Conservation (phyloP, 192 early-diverging fungal species). For the Linnemannia zychae region DNA sequence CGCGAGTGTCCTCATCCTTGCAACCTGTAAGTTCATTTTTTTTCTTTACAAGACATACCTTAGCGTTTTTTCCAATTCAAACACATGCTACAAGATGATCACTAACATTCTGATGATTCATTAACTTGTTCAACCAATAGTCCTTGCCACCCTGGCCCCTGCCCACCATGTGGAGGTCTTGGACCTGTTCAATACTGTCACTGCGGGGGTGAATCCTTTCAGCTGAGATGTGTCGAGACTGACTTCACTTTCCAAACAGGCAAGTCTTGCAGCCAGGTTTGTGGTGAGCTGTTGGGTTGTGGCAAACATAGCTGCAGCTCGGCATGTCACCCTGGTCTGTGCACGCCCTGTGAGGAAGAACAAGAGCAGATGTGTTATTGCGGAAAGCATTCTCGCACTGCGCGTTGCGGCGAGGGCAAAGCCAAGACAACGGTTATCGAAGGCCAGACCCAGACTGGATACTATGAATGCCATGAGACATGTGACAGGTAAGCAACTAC, state of each 20-base stretch:
- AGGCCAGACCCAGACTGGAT: slow-evolving; percentile 51
- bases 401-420: slow-evolving; percentile 69
- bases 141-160: slow-evolving; percentile 93
- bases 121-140: slow-evolving; percentile 32
- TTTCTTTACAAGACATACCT: neutral
- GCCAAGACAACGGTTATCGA: slow-evolving; percentile 38
- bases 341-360: slow-evolving; percentile 67
- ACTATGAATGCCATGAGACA: slow-evolving; percentile 60
- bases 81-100: neutral
- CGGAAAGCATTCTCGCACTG: slow-evolving; percentile 66
- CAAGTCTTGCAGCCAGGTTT: slow-evolving; percentile 75
- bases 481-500: slow-evolving; percentile 56
- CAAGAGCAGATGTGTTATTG: slow-evolving; percentile 76
- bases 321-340: slow-evolving; percentile 76
- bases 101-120: neutral
- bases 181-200: slow-evolving; percentile 80
- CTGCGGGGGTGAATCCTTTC: slow-evolving; percentile 79
- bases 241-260: slow-evolving; percentile 67
- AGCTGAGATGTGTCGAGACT: slow-evolving; percentile 78
- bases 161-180: slow-evolving; percentile 87
- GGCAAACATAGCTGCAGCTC: slow-evolving; percentile 72
- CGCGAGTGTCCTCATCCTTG: slow-evolving; percentile 83
- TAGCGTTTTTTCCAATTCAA: too few species aligned
- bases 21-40: slow-evolving; percentile 58
- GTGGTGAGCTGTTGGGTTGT: slow-evolving; percentile 76